Evolutionary conservation across 331 rosid genomes (phyloP).

Genomic region (Prunus yedoensis): DNA sequence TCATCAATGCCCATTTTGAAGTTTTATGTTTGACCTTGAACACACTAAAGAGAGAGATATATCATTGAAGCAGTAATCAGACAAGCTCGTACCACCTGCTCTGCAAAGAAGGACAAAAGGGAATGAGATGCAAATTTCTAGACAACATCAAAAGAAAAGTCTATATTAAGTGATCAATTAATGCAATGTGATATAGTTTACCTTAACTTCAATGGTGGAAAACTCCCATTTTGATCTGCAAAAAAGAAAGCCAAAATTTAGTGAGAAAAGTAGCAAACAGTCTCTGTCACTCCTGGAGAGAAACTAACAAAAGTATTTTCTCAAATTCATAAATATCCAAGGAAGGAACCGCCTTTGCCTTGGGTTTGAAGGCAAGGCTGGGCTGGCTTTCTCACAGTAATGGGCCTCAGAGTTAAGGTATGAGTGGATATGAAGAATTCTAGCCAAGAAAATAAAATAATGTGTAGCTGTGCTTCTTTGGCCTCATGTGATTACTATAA

Average conservation of each 20-base stretch:
- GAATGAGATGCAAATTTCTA: conserved; percentile 10
- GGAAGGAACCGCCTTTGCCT: no score
- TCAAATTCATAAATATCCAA: background rate
- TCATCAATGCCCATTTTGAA: background rate
- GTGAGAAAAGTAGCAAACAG: conserved; percentile 7
- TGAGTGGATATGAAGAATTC: no score
- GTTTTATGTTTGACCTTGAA: background rate
- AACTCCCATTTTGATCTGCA: conserved; percentile 74
- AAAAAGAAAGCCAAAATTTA: conserved; percentile 18
- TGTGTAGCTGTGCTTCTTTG: conserved; percentile 4
- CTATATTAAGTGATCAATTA: background rate
- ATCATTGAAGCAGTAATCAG: conserved; percentile 16
- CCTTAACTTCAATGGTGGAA: conserved; percentile 55
- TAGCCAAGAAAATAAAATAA: background rate
- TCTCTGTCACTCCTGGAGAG: background rate
- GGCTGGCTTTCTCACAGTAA: background rate
- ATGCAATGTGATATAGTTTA: conserved; percentile 31
- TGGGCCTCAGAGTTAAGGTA: background rate
- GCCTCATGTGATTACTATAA: background rate
- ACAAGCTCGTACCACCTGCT: conserved; percentile 58
- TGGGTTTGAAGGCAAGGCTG: background rate
- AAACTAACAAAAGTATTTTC: background rate
- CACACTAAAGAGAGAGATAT: background rate
- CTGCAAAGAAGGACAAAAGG: conserved; percentile 50
- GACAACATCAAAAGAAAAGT: background rate